Evolutionary conservation across 1,284 basidiomycete species (phyloP).

Genomic region (Leccinum subspadiceum): DNA sequence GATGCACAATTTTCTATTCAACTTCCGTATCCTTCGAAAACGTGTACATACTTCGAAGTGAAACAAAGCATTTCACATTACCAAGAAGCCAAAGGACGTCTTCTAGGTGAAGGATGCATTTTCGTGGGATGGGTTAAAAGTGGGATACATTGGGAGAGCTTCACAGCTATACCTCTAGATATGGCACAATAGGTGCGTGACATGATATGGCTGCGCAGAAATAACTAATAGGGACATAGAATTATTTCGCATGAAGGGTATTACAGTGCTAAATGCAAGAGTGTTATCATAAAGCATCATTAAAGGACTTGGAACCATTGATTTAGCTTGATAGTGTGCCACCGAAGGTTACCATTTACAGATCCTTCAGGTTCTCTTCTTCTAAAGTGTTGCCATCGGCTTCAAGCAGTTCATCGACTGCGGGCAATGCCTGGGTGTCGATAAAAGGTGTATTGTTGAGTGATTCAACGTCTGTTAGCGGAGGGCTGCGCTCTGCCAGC

Average conservation of each 20-base stretch:
- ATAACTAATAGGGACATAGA: neutral
- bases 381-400: conserved; percentile 5
- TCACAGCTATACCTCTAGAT: conserved; percentile 28
- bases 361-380: conserved; percentile 28
- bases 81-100: conserved; percentile 44
- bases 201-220: neutral
- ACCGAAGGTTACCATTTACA: conserved; percentile 9
- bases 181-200: neutral
- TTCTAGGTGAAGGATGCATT: conserved; percentile 42
- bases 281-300: conserved; percentile 20
- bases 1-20: conserved; percentile 8
- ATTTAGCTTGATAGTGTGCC: conserved; percentile 15
- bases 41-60: conserved; percentile 36
- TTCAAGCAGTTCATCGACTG: conserved; percentile 15
- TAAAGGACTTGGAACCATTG: conserved; percentile 9
- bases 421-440: conserved; percentile 22
- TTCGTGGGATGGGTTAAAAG: conserved; percentile 65
- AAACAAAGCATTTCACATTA: conserved; percentile 43
- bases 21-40: conserved; percentile 3
- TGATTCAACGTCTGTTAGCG: conserved; percentile 38
- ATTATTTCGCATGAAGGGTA: conserved; percentile 2
- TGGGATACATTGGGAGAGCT: conserved; percentile 52
- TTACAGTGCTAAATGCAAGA: conserved; percentile 12
- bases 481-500: conserved; percentile 67
- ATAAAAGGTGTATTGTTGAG: conserved; percentile 32